Evolutionary conservation across 2,329 filamentous ascomycete species (phyloP).

Genomic region (Cordyceps cateniannulata): DNA sequence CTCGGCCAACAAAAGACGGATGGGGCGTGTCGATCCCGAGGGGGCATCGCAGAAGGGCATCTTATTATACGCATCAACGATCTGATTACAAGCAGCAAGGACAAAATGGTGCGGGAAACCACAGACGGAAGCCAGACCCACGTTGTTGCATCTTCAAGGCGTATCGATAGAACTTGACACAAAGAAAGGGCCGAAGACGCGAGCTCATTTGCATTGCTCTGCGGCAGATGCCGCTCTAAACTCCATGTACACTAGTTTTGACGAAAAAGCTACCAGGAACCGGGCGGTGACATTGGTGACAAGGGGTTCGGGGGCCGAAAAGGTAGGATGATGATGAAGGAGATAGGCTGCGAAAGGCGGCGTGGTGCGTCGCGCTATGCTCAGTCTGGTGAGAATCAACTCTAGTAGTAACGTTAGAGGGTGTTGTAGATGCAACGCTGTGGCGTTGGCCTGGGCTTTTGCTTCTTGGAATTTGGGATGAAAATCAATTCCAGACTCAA

Average conservation of each 20-base stretch:
- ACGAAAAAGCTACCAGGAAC: neutral
- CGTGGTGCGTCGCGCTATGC: neutral
- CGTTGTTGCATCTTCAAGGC: no score
- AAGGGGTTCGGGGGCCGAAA: slow-evolving; percentile 2
- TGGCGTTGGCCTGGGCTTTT: neutral
- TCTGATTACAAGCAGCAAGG: no score
- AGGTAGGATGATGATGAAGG: neutral
- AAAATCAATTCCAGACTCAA: neutral
- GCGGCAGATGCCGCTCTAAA: no score
- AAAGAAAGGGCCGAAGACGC: no score
- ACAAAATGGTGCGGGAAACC: no score
- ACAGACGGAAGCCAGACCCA: no score
- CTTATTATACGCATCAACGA: no score
- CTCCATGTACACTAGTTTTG: neutral
- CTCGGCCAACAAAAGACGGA: no score
- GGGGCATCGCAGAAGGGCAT: no score
- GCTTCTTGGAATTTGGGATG: neutral
- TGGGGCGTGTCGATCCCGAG: no score
- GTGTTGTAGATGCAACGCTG: slow-evolving; percentile 2
- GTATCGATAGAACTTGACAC: no score
- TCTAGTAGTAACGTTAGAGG: no score
- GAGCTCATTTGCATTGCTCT: neutral
- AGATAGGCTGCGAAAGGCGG: neutral
- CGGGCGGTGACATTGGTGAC: neutral
- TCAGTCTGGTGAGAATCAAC: neutral